These are phyloP conservation scores for Ustanciosporium gigantosporum DNA, from an alignment of 1,284 basidiomycete genomes.

Conservation along the genomic window DNA sequence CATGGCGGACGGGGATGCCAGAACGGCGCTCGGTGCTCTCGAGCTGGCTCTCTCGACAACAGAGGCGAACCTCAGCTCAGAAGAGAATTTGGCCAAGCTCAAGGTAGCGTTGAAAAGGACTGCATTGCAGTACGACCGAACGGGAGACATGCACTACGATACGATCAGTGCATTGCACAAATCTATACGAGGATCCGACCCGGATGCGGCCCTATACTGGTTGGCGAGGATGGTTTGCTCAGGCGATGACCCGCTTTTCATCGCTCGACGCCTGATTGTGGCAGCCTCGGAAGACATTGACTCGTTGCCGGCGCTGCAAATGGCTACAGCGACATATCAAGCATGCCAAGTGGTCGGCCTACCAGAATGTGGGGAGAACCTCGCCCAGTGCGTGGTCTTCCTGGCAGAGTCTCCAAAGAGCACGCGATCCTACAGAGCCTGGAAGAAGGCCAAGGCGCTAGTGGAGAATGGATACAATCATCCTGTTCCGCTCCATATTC, in stretches of 20 bases:
- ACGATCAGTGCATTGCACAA: conserved; percentile 88
- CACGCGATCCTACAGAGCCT: conserved; percentile 65
- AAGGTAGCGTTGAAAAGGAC: conserved; percentile 44
- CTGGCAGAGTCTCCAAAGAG: conserved; percentile 82
- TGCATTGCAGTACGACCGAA: conserved; percentile 53
- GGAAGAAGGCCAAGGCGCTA: conserved; percentile 49
- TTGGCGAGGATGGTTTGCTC: conserved; percentile 61
- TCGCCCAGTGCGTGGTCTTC: conserved; percentile 80
- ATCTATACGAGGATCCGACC: conserved; percentile 77
- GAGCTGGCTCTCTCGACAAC: conserved; percentile 49
- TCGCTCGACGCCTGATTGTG: conserved; percentile 78
- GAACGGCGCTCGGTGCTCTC: conserved; percentile 46
- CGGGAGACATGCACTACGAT: conserved; percentile 69
- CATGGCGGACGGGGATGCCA: conserved; percentile 55
- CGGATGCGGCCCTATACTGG: conserved; percentile 85
- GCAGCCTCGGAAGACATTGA: conserved; percentile 85
- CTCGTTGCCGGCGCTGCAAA: conserved; percentile 68
- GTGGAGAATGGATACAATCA: conserved; percentile 58
- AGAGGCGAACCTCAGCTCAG: conserved; percentile 8
- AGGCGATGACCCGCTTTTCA: conserved; percentile 86
- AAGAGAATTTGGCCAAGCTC: conserved; percentile 26
- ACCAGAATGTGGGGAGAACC: conserved; percentile 65
- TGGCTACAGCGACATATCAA: conserved; percentile 50
- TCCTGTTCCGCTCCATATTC: conserved; percentile 75
- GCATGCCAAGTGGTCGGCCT: conserved; percentile 72